Base-by-base conservation (phyloP, 768 basidiomycete species). In the Boletus pseudopeckii region DNA sequence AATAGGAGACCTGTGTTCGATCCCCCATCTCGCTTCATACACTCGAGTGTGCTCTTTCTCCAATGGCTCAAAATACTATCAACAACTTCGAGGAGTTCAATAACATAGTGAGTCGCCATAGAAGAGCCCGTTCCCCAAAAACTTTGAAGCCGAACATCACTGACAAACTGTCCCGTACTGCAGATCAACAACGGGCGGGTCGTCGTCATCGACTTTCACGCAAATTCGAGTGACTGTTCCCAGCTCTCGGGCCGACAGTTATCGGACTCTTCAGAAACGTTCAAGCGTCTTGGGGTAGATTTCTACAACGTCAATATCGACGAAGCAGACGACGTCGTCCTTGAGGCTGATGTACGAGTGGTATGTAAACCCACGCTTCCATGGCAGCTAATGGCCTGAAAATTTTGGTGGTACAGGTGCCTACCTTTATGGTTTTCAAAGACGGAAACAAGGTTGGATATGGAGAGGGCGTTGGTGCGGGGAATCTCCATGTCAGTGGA, bases 241-340 rank as follows among this genome's bases (percentile, higher is more conserved):
- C 24, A 37, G 33, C 40, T 52, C 7, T 58, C 48, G 20, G 53
- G 53, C 9, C 60, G 56, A 42, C 51, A 33, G 9, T 52, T 65
- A 6, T 54, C 54, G 0, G 58, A 64, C 5, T 45, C 67, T 32
- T 54, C 63, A 5, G 65, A 69, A 6, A 40, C 62, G 11, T 58
- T 60, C 6, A 64, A 68, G 20, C 64, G 60, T 48, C 55, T 68
- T 3, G 71, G 65, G 13, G 64, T 86, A 50, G 75, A 76, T 17
- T 86, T 88, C 67, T 87, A 84, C 77, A 88, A 86, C 65, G 83
- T 90, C 52, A 82, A 92, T 57, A 80, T 89, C 30, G 90, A 92
- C 60, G 74, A 73, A 36, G 78, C 79, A 48, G 54, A 63, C 5
- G 75, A 78, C 0, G 80, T 88, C 46, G 64, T 80, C 1, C 68